Evolutionary conservation across 441 rosid species (phyloP), one percentile per base, ranked within the genome.

Genomic region (Kokia cookei): DNA sequence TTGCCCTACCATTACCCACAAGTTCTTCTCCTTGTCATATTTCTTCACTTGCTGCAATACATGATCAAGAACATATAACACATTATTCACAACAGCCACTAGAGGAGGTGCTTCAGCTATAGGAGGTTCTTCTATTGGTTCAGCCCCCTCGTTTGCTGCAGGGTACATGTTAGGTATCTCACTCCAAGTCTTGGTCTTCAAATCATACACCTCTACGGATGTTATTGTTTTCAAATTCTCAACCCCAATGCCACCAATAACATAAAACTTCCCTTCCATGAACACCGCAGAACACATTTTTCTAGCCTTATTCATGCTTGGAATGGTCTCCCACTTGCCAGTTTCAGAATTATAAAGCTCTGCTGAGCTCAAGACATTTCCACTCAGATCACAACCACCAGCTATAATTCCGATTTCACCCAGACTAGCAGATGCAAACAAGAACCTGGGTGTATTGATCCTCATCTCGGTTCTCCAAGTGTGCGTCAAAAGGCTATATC

Each of bases 221-320:
- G 89, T 81, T 47, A 93, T 79, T 66, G 67, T 48, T 43, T 69
- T 83, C 27, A 74, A 43, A 58, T 80, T 78, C 2, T 79, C 88
- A 22, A 74, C 40, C 60, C 91, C 90, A 54, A 78, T 83, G 50
- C 98, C 95, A 4, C 98, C 93, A 61, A 91, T 81, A 37, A 87
- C 90, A 70, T 87, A 89, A 75, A 91, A 91, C 71, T 89, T 88
- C 9, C 88, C 88, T 55, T 93, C 93, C 92, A 93, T 86, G 53
- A 91, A 88, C 40, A 88, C 84, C 3, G 87, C 98, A 6, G 93
- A 88, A 75, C 91, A 89, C 94, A 87, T 85, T 75, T 87, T 91
- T 77, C 94, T 83, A 7, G 89, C 82, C 17, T 80, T 85, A 45
- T 84, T 77, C 95, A 91, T 88, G 81, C 62, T 79, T 1, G 93